Evolutionary conservation across 768 basidiomycete species (phyloP), one percentile per base, ranked within the genome.

Genomic region (Calocybe cyanea): DNA sequence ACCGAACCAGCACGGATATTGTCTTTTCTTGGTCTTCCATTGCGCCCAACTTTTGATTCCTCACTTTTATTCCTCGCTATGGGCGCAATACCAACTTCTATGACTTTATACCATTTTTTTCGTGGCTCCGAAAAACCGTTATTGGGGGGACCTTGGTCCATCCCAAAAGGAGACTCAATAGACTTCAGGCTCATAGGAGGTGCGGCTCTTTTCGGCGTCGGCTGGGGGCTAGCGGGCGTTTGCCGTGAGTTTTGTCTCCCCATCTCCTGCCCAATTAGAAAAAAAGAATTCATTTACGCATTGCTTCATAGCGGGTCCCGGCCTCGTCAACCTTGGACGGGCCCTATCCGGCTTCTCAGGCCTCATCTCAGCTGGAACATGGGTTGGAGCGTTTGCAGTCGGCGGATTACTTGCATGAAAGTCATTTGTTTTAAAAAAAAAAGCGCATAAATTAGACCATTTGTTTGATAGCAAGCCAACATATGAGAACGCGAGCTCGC

Each of bases 221-320:
- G 82, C 1, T 84, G 82, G 82, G 82, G 76, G 4, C 54, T 78
- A 31, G 63, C 70, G 43, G 82, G 82, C 25, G 62, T 83, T 38
- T 84, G 82, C 59, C 81, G 81, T 83, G 61, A 57, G 81, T 67
- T 41, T 38, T 41, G 15, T 42, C 31, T 15, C 48, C n/a, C 9
- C 41, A 15, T 37, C 7, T 51, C 25, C 24, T 32, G 38, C n/a
- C n/a, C n/a, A n/a, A n/a, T n/a, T n/a, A n/a, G n/a, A n/a, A 32
- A 46, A 13, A 34, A 51, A 54, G 38, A 40, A 41, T 18, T 52
- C 14, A 33, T 30, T 36, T 35, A 43, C 18, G 13, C 33, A 9
- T 37, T 14, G 34, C n/a, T 42, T 21, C 41, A 4, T 48, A 84
- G 81, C 80, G 48, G 82, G 81, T 14, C 80, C 82, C 7, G 79